Conservation (phyloP, 1,284 basidiomycete genomes). For the Polyporus tsugae region DNA sequence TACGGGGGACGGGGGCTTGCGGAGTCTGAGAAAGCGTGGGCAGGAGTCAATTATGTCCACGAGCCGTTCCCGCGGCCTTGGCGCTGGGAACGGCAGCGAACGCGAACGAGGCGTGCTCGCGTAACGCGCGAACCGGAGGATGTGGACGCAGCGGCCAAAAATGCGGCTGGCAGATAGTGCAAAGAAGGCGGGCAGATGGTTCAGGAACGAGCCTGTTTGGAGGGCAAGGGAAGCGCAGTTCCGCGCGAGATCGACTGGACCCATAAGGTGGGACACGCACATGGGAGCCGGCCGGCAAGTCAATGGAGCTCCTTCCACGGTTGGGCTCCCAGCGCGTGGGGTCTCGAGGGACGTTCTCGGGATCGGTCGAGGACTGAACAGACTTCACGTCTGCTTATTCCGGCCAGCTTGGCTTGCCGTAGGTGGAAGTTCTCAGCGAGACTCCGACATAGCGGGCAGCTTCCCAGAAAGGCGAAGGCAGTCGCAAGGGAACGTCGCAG, state of each 20-base stretch:
- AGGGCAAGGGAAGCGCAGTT: constrained; percentile 34
- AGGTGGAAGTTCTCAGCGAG: constrained; percentile 34
- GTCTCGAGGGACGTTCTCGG: constrained; percentile 36
- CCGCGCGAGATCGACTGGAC: constrained; percentile 32
- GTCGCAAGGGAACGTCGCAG: constrained; percentile 29
- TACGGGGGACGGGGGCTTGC: constrained; percentile 26
- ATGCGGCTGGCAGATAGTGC: constrained; percentile 28
- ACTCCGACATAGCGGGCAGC: constrained; percentile 29
- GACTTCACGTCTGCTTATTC: constrained; percentile 35
- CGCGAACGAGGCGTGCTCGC: constrained; percentile 27
- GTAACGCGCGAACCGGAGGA: constrained; percentile 34
- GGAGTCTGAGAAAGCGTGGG: constrained; percentile 33
- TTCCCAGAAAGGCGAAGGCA: constrained; percentile 29
- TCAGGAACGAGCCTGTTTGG: constrained; percentile 41
- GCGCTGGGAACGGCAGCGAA: constrained; percentile 31
- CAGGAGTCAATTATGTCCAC: constrained; percentile 35
- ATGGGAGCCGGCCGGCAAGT: constrained; percentile 31
- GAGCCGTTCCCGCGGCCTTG: constrained; percentile 31
- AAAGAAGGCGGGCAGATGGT: constrained; percentile 25
- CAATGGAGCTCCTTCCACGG: constrained; percentile 34
- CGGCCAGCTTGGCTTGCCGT: constrained; percentile 37
- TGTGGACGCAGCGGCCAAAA: constrained; percentile 26
- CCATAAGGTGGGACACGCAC: constrained; percentile 35
- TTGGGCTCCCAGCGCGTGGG: constrained; percentile 29
- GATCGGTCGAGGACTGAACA: constrained; percentile 32